Evolutionary conservation across 257 asterid species (phyloP).

Genomic region (Capsicum chinense): DNA sequence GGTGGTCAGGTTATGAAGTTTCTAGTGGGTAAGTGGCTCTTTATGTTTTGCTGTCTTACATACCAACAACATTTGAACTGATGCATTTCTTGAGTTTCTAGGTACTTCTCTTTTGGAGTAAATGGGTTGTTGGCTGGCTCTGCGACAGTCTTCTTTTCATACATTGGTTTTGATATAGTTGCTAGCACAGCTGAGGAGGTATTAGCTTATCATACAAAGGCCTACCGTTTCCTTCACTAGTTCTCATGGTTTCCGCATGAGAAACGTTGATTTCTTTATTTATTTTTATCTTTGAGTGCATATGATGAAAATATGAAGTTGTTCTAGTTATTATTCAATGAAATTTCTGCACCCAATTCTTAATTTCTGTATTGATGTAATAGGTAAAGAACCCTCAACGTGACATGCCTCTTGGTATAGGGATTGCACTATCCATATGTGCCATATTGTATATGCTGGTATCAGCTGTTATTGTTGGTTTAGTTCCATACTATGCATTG

Average conservation of each 20-base stretch:
- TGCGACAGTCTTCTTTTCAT: constrained; percentile 50
- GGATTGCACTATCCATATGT: constrained; percentile 41
- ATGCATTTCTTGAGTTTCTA: constrained; percentile 33
- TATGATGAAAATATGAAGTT: constrained; percentile 17
- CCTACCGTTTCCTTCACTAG: not conserved
- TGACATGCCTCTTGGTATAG: constrained; percentile 51
- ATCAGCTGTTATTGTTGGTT: constrained; percentile 47
- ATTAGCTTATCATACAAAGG: constrained; percentile 2
- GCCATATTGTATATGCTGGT: constrained; percentile 44
- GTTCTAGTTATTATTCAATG: not conserved
- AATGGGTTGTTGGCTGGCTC: constrained; percentile 50
- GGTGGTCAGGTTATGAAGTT: constrained; percentile 47
- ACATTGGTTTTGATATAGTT: constrained; percentile 48
- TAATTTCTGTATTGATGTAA: constrained; percentile 15
- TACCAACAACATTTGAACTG: constrained; percentile 8
- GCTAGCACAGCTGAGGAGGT: constrained; percentile 56
- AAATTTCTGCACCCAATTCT: constrained; percentile 7
- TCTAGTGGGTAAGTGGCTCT: constrained; percentile 33
- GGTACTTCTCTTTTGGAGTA: constrained; percentile 46
- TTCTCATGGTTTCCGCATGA: constrained; percentile 1
- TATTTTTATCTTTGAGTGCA: not conserved
- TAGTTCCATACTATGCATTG: constrained; percentile 48
- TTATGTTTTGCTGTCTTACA: constrained; percentile 2
- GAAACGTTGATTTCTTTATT: constrained; percentile 8
- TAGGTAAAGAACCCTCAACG: constrained; percentile 48